Evolutionary conservation across 1,284 basidiomycete genomes (phyloP), one percentile per base, ranked within the genome.

Genomic region (Coriolopsis trogii): DNA sequence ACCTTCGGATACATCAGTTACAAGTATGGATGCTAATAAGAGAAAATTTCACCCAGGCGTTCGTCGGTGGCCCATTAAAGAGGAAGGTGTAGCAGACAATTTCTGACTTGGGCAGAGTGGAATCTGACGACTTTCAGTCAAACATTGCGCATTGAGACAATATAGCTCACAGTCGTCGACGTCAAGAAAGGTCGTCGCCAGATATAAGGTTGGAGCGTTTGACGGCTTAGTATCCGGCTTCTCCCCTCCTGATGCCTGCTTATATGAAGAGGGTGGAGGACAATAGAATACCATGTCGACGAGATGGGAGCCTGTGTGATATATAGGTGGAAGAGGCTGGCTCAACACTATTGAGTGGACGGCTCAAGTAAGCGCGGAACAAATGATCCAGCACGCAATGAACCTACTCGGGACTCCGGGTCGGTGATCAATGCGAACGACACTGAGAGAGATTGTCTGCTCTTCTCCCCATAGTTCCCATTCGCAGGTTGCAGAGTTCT

Each of bases 391-490:
- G n/a, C n/a, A n/a, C n/a, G n/a, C n/a, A n/a, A n/a, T n/a, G n/a
- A n/a, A n/a, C n/a, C n/a, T n/a, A n/a, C n/a, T n/a, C n/a, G n/a
- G n/a, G n/a, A 33, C 24, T 12, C 13, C 23, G 5, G 51, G 80
- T 74, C 55, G 56, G 47, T 76, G 78, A 25, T 71, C 69, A 12
- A 87, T 65, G 39, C 75, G 75, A 8, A 88, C 74, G 67, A 87
- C 84, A 48, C 77, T 82, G 6, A 90, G 54, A 33, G 87, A 80
- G 54, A 91, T 80, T 6, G 67, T 73, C 10, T 73, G 69, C 48
- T 87, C 84, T 61, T 88, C 85, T 1, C 80, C 79, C 72, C 81
- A 82, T 36, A 73, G 69, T 45, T 86, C 84, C 77, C 81, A 87
- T 49, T 83, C 79, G 6, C 73, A 63, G 18, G 71, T 68, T 59